These are phyloP conservation scores for Apiotrichum siamense DNA, from an alignment of 1,284 basidiomycete species.

Conservation along the genomic window DNA sequence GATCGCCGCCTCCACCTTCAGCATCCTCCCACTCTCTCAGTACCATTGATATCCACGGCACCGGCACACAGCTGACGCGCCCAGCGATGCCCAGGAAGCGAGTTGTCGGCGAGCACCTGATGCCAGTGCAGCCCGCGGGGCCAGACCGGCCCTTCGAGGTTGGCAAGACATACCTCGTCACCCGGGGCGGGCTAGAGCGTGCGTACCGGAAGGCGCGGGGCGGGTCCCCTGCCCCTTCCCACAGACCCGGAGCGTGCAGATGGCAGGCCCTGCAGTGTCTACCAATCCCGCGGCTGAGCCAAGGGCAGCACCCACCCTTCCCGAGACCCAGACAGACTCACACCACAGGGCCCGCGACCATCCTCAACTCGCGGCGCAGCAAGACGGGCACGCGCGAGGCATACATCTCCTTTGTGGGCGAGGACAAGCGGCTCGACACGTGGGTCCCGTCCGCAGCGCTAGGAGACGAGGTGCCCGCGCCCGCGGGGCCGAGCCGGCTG, in stretches of 20 bases:
- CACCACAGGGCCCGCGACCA: constrained; percentile 22
- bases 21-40: too few species aligned
- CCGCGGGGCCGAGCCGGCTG: constrained; percentile 6
- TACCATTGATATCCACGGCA: too few species aligned
- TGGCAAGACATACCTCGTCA: constrained; percentile 18
- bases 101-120: background rate
- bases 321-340: too few species aligned
- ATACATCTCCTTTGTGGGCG: constrained; percentile 37
- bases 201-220: background rate
- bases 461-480: constrained; percentile 19
- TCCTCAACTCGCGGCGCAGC: constrained; percentile 22
- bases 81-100: too few species aligned
- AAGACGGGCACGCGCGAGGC: constrained; percentile 23
- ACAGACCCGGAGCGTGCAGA: too few species aligned
- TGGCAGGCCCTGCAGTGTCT: too few species aligned
- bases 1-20: too few species aligned
- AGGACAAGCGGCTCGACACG: constrained; percentile 68
- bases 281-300: too few species aligned
- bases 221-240: too few species aligned
- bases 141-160: constrained; percentile 6
- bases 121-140: background rate
- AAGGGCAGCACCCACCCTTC: too few species aligned
- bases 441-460: constrained; percentile 55
- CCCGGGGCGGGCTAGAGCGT: constrained; percentile 4
- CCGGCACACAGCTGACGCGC: too few species aligned